A percentile compares a stretch with the other conserved stretches of the same genome.
Conservation (phyloP, 306 rosid genomes). For the Pterocarpus macrocarpus region DNA sequence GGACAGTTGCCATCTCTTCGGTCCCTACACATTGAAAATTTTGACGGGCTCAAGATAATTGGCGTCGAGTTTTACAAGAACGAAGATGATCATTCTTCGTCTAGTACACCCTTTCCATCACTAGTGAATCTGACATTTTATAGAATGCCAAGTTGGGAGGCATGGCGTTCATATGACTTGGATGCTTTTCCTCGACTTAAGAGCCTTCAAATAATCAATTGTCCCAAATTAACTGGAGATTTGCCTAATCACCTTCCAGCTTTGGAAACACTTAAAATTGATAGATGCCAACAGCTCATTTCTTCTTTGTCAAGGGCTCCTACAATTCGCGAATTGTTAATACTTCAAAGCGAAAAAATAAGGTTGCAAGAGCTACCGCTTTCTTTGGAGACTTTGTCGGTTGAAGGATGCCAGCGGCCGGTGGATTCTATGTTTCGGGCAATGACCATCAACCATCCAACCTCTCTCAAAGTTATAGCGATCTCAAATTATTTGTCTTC, state of each 20-base stretch:
- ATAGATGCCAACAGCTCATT: not conserved
- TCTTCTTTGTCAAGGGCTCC: not conserved
- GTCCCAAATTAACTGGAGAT: slow-evolving; percentile 11
- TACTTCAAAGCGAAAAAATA: no score
- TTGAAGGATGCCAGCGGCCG: not conserved
- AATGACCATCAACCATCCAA: not conserved
- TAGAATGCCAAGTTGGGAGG: not conserved
- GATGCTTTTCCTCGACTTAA: slow-evolving; percentile 26
- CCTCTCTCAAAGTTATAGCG: not conserved
- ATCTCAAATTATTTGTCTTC: not conserved
- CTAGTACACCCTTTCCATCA: slow-evolving; percentile 4
- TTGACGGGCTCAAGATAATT: not conserved
- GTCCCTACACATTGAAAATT: not conserved
- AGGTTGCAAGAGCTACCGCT: not conserved
- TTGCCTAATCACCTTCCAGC: not conserved
- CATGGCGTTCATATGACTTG: slow-evolving; percentile 18
- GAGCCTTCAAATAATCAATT: fast-evolving
- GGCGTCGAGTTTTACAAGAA: slow-evolving; percentile 16
- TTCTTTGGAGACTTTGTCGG: not conserved
- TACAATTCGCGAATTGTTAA: not conserved
- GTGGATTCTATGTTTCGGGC: not conserved
- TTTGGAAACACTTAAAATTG: no score
- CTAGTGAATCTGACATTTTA: fast-evolving
- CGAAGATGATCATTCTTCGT: not conserved
- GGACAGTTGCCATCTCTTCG: slow-evolving; percentile 19